These are phyloP conservation scores for Tulasnella sp. DNA, from an alignment of 768 basidiomycete genomes.

Conservation along the genomic window DNA sequence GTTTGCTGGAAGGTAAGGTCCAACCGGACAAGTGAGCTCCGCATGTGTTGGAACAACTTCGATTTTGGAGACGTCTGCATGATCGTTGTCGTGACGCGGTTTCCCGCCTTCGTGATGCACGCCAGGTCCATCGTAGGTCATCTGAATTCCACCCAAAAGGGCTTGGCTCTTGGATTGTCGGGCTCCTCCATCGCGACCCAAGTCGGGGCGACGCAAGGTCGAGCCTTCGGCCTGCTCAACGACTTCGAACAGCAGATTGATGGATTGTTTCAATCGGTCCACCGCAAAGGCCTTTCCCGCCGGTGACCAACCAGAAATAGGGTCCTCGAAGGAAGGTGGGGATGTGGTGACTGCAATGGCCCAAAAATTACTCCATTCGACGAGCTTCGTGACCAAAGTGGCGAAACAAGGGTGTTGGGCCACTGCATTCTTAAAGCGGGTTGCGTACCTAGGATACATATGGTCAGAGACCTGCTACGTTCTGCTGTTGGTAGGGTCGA, in stretches of 20 bases:
- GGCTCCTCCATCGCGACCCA: conserved; percentile 38
- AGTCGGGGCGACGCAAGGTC: conserved; percentile 2
- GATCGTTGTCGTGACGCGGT: conserved; percentile 72
- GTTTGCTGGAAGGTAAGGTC: conserved; percentile 66
- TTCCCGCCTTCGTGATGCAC: conserved; percentile 50
- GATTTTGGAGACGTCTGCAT: conserved; percentile 57
- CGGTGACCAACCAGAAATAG: conserved; percentile 40
- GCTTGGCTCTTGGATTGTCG: conserved; percentile 42
- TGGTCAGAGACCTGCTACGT: background rate
- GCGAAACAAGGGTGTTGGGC: conserved; percentile 52
- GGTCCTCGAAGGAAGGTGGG: conserved; percentile 54
- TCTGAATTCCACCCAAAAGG: conserved; percentile 48
- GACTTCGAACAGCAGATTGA: conserved; percentile 49
- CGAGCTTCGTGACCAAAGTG: conserved; percentile 50
- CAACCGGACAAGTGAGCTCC: conserved; percentile 56
- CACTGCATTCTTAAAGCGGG: conserved; percentile 62
- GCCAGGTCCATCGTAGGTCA: conserved; percentile 61
- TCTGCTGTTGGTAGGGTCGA: background rate
- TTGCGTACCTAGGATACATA: conserved; percentile 50
- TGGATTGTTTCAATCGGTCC: conserved; percentile 44
- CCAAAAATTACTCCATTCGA: conserved; percentile 57
- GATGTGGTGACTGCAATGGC: conserved; percentile 45
- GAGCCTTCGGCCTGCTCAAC: conserved; percentile 52
- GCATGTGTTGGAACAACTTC: conserved; percentile 70
- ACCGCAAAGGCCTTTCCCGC: conserved; percentile 49